Evolutionary conservation across 352 stramenopile genomes (phyloP), one percentile per base, ranked within the genome.

Genomic region (Pythium periplocum): DNA sequence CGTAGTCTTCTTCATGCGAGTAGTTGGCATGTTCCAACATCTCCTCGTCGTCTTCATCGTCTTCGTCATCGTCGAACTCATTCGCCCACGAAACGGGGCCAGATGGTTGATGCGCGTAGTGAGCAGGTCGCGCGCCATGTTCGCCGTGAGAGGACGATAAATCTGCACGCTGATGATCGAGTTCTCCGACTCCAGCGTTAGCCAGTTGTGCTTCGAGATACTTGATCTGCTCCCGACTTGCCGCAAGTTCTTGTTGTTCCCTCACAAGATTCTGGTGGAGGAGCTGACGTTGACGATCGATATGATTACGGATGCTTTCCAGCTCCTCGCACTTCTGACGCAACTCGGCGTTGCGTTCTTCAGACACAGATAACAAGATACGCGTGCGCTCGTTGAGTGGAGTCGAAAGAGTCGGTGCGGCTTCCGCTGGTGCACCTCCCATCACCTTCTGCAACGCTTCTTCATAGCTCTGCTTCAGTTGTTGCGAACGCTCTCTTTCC

Each of bases 381-480:
- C 81, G 79, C 32, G 64, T 77, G 8, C 71, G 78, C 33, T 89
- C 79, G 45, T 87, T 76, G 9, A 87, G 44, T 26, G 69, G 61
- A 6, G 85, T 76, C 52, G 31, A 66, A 38, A 39, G 38, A 34
- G 56, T 37, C 12, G 42, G 47, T 36, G 34, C 70, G 50, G 42
- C 67, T 37, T 69, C 62, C 6, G 51, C 4, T n/a, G 17, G 45
- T 17, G 39, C 59, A 55, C 53, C 64, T 35, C 74, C 75, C 11
- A 90, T 73, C 34, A 94, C 78, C 35, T 84, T 82, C 48, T 89
- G 79, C 31, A 94, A 50, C 10, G 83, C 88, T 46, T 94, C 82
- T 55, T 94, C 83, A 52, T 93, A 94, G 39, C 69, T 90, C 40
- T 81, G 68, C 54, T 90, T 92, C 45, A 92, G 80, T 59, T 88